These are phyloP conservation scores for Termitomyces sp. DNA, from an alignment of 768 basidiomycete genomes.

Conservation along the genomic window DNA sequence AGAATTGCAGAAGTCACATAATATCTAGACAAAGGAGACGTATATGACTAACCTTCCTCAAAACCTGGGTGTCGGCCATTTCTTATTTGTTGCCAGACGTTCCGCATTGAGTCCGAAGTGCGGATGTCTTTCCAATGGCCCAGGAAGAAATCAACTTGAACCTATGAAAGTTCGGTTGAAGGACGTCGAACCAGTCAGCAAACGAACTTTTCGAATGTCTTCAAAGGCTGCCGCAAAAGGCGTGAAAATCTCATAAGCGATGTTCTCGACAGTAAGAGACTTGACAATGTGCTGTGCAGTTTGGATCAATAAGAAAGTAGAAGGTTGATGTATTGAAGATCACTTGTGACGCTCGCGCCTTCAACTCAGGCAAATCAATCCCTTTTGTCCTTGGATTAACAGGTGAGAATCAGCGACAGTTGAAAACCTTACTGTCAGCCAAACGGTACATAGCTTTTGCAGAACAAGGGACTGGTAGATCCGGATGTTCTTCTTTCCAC, in stretches of 20 bases:
- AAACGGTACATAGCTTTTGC: constrained; percentile 83
- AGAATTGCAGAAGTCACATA: not conserved
- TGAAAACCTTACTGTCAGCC: constrained; percentile 66
- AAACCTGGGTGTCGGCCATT: constrained; percentile 83
- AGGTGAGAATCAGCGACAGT: not conserved
- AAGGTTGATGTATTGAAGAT: not conserved
- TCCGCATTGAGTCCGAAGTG: constrained; percentile 76
- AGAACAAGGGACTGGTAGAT: constrained; percentile 66
- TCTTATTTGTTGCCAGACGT: constrained; percentile 83
- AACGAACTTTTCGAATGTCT: constrained; percentile 67
- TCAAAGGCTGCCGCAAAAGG: constrained; percentile 81
- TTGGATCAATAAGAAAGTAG: not conserved
- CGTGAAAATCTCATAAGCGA: constrained; percentile 84
- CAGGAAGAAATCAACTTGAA: constrained; percentile 77
- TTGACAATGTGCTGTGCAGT: constrained; percentile 66
- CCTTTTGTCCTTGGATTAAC: constrained; percentile 34
- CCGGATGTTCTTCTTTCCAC: constrained; percentile 62
- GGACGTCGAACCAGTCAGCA: constrained; percentile 24
- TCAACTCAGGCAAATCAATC: constrained; percentile 69
- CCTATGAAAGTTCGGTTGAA: constrained; percentile 44
- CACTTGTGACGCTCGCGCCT: constrained; percentile 64
- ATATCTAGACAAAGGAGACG: constrained; percentile 13
- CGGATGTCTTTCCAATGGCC: constrained; percentile 83
- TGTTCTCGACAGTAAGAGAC: constrained; percentile 73
- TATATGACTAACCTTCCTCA: constrained; percentile 60